These are phyloP conservation scores for Letharia lupina DNA, from an alignment of 495 filamentous ascomycete species.

Conservation along the genomic window DNA sequence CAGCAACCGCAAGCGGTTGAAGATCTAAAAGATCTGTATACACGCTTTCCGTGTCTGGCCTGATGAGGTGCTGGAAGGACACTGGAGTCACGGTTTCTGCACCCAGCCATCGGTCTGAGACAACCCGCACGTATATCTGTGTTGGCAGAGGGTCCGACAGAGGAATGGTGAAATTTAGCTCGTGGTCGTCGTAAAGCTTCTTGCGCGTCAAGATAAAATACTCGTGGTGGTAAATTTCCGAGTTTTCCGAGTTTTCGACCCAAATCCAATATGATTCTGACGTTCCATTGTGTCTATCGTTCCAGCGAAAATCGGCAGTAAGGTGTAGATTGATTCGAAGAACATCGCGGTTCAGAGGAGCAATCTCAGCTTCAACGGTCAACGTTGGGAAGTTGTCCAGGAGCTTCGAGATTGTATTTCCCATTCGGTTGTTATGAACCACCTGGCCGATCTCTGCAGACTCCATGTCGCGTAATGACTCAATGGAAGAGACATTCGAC, in stretches of 20 bases:
- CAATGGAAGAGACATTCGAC: conserved; percentile 61
- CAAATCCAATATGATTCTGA: conserved; percentile 97
- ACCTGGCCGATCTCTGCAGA: conserved; percentile 80
- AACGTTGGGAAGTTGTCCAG: conserved; percentile 89
- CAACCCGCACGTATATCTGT: conserved; percentile 89
- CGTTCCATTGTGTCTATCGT: conserved; percentile 85
- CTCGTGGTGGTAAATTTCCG: conserved; percentile 96
- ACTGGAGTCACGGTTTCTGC: conserved; percentile 93
- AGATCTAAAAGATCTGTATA: conserved; percentile 91
- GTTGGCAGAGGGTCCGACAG: conserved; percentile 84
- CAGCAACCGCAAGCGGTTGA: conserved; percentile 80
- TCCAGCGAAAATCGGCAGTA: conserved; percentile 89
- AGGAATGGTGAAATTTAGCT: conserved; percentile 96
- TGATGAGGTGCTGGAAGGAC: conserved; percentile 95
- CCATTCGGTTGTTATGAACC: conserved; percentile 85
- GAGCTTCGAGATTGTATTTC: conserved; percentile 66
- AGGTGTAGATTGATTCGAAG: conserved; percentile 77
- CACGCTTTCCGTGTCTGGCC: conserved; percentile 93
- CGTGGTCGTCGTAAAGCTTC: conserved; percentile 88
- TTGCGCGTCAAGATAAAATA: conserved; percentile 85
- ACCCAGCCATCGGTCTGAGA: conserved; percentile 93
- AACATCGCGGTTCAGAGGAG: conserved; percentile 90
- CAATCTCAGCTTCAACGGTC: conserved; percentile 85
- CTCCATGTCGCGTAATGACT: conserved; percentile 85
- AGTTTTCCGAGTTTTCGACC: conserved; percentile 97